These are phyloP conservation scores for Rostrohypoxylon terebratum DNA, from an alignment of 495 filamentous ascomycete species.

Conservation along the genomic window DNA sequence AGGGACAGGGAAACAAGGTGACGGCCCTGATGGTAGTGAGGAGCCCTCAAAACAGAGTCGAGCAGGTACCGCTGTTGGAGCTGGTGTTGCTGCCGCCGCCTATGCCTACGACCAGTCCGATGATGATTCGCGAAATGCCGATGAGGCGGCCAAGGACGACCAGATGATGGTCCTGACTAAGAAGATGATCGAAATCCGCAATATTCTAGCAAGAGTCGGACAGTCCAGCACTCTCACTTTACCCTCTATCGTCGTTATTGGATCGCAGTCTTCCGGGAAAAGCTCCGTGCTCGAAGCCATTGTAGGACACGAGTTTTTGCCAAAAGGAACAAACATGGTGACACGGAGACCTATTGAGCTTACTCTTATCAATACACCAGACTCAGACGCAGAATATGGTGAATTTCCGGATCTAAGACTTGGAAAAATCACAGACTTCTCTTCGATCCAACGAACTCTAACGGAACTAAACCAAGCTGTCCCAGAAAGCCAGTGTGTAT, in stretches of 20 bases:
- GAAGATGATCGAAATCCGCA: constrained; percentile 99
- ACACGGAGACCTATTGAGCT: constrained; percentile 96
- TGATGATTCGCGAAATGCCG: constrained; percentile 69
- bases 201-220: constrained; percentile 88
- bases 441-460: constrained; percentile 89
- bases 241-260: constrained; percentile 97
- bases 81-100: constrained; percentile 73
- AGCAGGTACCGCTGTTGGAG: constrained; percentile 67
- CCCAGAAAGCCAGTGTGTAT: constrained; percentile 87
- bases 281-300: constrained; percentile 98
- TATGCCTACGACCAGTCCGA: constrained; percentile 83
- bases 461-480: constrained; percentile 96
- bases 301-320: constrained; percentile 97
- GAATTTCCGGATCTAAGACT: constrained; percentile 95
- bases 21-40: constrained; percentile 60
- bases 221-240: constrained; percentile 88
- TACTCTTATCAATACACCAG: constrained; percentile 94
- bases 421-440: constrained; percentile 92
- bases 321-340: constrained; percentile 98
- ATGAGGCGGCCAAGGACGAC: constrained; percentile 83
- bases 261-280: constrained; percentile 97
- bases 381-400: constrained; percentile 90
- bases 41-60: constrained; percentile 71
- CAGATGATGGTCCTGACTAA: constrained; percentile 99
- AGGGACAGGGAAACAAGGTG: constrained; percentile 54